Base-by-base conservation (phyloP, 495 filamentous ascomycete species). In the Lichenothelia convexa region DNA sequence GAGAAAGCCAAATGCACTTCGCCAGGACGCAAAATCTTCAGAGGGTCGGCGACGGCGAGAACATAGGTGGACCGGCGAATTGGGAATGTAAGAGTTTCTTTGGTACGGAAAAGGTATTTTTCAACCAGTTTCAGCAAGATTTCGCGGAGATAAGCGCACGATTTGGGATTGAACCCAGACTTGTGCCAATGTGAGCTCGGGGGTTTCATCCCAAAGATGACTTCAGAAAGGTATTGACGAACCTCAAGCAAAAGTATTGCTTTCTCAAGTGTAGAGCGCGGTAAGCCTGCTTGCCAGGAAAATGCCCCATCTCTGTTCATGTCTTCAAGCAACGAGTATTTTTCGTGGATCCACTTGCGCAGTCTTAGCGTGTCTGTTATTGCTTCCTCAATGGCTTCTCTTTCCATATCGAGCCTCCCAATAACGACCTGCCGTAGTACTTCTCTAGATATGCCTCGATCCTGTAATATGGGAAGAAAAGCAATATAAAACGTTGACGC, bases 1-100 rank as follows among this genome's bases (percentile, higher is more conserved):
- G 87, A 93, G 42, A 94, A 87, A 5, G 70, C 68, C 8, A 94
- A 53, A 36, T 87, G 81, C 2, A 93, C 65, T 44, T 93, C 81
- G 24, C 75, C 68, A 40, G 78, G 71, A 30, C 73, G 62, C 0
- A 94, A 60, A 0, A 80, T 59, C 0, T 66, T 72, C 19, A 65
- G 67, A 4, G 82, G 82, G 55, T 94, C 87, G 1, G 81, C 73
- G 16, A 91, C 71, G 56, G 87, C 91, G 46, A 72, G 82, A 0
- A 78, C 64, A 47, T 77, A 78, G 0, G 83, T 78, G 0, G 84
- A 89, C n/a, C 69, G 61, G 0, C 68, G 71, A 5, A 93, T 63
- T 17, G 62, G 65, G 22, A 94, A 76, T 33, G 78, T 78, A 26
- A 87, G 56, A 21, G 73, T 69, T 1, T 72, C 61, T 43, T 63